These are phyloP conservation scores for Bretschneidera sinensis DNA, from an alignment of 345 rosid genomes.

Conservation along the genomic window DNA sequence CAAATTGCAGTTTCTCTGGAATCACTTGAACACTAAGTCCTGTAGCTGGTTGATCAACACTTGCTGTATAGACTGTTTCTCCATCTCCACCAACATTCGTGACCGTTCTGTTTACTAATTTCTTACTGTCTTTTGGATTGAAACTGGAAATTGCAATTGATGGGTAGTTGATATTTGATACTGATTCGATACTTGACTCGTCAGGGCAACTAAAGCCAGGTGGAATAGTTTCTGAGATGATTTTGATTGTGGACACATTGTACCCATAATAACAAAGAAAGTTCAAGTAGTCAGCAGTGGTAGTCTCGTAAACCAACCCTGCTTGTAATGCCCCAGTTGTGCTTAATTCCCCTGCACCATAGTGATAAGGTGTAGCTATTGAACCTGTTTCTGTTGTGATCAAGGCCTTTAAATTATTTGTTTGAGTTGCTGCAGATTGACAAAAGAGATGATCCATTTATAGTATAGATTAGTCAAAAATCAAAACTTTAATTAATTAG, in stretches of 20 bases:
- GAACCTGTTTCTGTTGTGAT: slow-evolving; percentile 55
- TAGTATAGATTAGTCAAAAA: not conserved
- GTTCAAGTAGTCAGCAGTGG: slow-evolving; percentile 57
- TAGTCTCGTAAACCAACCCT: slow-evolving; percentile 66
- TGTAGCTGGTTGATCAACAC: slow-evolving; percentile 25
- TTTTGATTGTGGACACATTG: slow-evolving; percentile 34
- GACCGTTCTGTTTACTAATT: slow-evolving; percentile 42
- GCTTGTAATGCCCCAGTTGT: slow-evolving; percentile 47
- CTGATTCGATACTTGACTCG: slow-evolving; percentile 38
- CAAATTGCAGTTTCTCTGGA: slow-evolving; percentile 47
- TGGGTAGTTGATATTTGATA: slow-evolving; percentile 69
- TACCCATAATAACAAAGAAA: slow-evolving; percentile 66
- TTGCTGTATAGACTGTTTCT: slow-evolving; percentile 30
- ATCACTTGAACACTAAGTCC: slow-evolving; percentile 33
- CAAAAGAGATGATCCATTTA: not conserved
- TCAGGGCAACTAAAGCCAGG: slow-evolving; percentile 46
- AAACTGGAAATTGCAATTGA: slow-evolving; percentile 56
- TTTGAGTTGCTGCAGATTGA: slow-evolving; percentile 45
- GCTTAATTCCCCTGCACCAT: slow-evolving; percentile 68
- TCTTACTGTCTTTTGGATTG: slow-evolving; percentile 30
- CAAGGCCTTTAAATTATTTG: slow-evolving; percentile 43
- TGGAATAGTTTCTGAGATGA: slow-evolving; percentile 35
- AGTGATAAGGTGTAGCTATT: slow-evolving; percentile 56
- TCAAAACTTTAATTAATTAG: not conserved
- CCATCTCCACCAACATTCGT: slow-evolving; percentile 63